phyloP scores from a whole-genome alignment of 1,139 yeast genomes.

The Nadsonia starkeyi-henricii region DNA sequence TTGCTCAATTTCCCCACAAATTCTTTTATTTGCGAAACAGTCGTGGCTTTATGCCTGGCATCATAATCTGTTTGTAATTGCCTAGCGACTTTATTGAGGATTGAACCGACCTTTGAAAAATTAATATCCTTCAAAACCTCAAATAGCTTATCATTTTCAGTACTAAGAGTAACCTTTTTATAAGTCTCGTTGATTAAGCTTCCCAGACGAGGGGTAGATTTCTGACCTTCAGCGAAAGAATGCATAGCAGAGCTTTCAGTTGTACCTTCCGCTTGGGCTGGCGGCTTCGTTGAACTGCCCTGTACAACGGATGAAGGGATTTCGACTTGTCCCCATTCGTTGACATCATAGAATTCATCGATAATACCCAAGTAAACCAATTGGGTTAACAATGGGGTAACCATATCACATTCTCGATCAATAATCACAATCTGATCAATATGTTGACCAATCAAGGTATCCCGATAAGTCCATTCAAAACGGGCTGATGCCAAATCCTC shows the following conservation, averaged over 20 bases:
- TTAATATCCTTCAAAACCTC: conserved; percentile 48
- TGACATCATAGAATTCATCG: conserved; percentile 51
- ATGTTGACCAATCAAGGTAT: conserved; percentile 15
- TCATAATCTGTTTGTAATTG: conserved; percentile 58
- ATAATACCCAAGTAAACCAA: conserved; percentile 71
- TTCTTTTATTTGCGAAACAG: conserved; percentile 51
- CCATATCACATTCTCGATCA: conserved; percentile 63
- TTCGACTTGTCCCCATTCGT: conserved; percentile 34
- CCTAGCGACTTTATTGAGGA: conserved; percentile 58
- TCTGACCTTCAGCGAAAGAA: conserved; percentile 10
- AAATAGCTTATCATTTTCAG: conserved; percentile 28
- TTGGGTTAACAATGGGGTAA: conserved; percentile 62
- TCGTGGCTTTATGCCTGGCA: conserved; percentile 41
- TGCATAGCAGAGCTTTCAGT: conserved; percentile 5
- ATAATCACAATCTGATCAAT: conserved; percentile 45
- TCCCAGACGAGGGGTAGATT: conserved; percentile 6
- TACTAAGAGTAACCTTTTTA: conserved; percentile 25
- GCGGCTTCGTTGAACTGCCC: background rate
- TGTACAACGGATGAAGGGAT: conserved; percentile 22
- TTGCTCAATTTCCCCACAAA: conserved; percentile 61
- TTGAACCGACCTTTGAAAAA: conserved; percentile 68
- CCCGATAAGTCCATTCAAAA: background rate
- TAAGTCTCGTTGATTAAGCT: conserved; percentile 7
- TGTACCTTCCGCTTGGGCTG: conserved; percentile 4
- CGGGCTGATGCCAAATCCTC: background rate